Evolutionary conservation across 2,329 filamentous ascomycete genomes (phyloP).

Genomic region (Fusarium xyrophilum): DNA sequence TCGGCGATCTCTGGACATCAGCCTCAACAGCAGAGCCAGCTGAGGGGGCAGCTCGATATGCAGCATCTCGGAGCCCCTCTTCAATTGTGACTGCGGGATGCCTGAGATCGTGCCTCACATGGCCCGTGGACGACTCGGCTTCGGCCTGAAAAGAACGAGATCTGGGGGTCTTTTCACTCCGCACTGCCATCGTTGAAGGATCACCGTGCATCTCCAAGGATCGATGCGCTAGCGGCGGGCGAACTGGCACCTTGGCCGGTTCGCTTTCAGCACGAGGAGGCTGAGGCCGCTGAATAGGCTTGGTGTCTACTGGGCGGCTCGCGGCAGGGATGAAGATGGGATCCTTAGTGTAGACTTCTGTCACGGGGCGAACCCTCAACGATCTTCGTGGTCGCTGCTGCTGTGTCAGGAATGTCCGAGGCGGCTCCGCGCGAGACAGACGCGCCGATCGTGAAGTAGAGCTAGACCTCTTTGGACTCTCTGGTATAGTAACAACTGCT

Average conservation of each 20-base stretch:
- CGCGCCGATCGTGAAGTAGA: constrained; percentile 17
- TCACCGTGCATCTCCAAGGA: constrained; percentile 18
- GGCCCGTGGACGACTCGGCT: constrained; percentile 20
- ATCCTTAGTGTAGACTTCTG: constrained; percentile 39
- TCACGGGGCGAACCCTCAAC: constrained; percentile 32
- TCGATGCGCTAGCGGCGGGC: constrained; percentile 13
- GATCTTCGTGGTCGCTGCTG: constrained; percentile 32
- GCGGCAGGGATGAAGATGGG: constrained; percentile 36
- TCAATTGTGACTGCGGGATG: constrained; percentile 19
- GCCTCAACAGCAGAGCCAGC: constrained; percentile 8
- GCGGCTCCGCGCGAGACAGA: constrained; percentile 28
- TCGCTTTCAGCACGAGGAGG: constrained; percentile 20
- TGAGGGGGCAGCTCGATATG: constrained; percentile 10
- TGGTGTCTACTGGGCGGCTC: constrained; percentile 27
- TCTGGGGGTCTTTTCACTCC: constrained; percentile 1
- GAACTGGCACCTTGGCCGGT: constrained; percentile 12
- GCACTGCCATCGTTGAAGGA: constrained; percentile 9
- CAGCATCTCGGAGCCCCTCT: constrained; percentile 25
- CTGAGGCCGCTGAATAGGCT: constrained; percentile 16
- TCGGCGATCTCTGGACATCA: constrained; percentile 46
- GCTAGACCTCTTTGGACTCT: constrained; percentile 20
- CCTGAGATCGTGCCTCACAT: constrained; percentile 24
- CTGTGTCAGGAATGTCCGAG: constrained; percentile 37
- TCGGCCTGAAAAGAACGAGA: constrained; percentile 28
- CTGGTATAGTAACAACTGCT: constrained; percentile 1